Evolutionary conservation across 2,329 filamentous ascomycete genomes (phyloP).

Genomic region (Xylaria multiplex): DNA sequence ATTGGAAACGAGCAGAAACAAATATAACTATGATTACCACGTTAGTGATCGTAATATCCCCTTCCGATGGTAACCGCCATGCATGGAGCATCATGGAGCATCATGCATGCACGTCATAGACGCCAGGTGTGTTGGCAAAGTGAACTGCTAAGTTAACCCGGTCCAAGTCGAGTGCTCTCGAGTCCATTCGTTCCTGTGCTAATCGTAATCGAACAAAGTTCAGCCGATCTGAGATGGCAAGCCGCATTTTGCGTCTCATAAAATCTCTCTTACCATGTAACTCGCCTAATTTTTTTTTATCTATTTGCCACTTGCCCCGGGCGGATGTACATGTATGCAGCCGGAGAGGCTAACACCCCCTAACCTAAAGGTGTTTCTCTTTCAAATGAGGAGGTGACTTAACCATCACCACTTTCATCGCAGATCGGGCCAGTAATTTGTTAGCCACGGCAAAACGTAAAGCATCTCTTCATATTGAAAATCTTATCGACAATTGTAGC

Average conservation of each 20-base stretch:
- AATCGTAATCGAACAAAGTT: slow-evolving; percentile 2
- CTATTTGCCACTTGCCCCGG: not conserved
- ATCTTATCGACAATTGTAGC: not conserved
- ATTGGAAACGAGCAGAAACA: slow-evolving; percentile 20
- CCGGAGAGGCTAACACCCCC: not conserved
- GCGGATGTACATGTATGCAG: not conserved
- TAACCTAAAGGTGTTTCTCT: too few species aligned
- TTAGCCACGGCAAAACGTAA: not conserved
- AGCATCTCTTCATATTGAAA: not conserved
- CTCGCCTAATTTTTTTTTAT: not conserved
- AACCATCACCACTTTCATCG: not conserved
- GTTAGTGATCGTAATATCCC: not conserved
- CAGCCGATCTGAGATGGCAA: not conserved
- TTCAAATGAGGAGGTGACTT: not conserved
- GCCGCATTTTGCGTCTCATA: not conserved
- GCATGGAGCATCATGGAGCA: not conserved
- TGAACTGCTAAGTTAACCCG: not conserved
- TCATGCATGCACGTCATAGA: slow-evolving; percentile 2
- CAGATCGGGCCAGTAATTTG: too few species aligned
- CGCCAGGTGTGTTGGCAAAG: slow-evolving; percentile 13
- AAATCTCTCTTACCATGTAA: not conserved
- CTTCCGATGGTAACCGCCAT: slow-evolving; percentile 22
- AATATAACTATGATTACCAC: slow-evolving; percentile 6
- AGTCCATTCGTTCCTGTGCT: not conserved
- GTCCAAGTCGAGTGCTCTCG: not conserved